Evolutionary conservation across 148 eudicot species (phyloP), one percentile per base, ranked within the genome.

Genomic region (Arctostaphylos glauca): DNA sequence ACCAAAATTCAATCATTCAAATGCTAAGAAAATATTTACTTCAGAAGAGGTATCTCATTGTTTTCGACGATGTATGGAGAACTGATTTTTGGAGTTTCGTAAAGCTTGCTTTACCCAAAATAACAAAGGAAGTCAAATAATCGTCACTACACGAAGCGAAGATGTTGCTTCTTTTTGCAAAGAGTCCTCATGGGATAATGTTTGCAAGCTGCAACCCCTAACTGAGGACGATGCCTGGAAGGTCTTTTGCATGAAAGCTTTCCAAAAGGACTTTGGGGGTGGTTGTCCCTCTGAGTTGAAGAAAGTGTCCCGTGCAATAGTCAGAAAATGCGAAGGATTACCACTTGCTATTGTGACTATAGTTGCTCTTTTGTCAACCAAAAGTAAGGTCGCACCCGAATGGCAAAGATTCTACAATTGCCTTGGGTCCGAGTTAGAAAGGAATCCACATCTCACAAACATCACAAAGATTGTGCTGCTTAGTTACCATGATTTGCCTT

Each of bases 341-440:
- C 78, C 78, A 2, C 78, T 74, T 10, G 82, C 82, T 12, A 80
- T 80, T 19, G 74, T 66, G 56, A 15, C 82, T 7, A 48, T 80
- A 9, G 59, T 55, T 0, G 74, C 59, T 19, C 55, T 80, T 3
- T 18, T 80, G 6, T 62, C 59, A 5, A 64, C 44, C 0, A 80
- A 62, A 60, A 4, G 3, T 15, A 44, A 5, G 74, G 66, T 9
- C 46, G 60, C 0, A 74, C 12, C 18, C 0, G 58, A 80, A 50
- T 80, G 74, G 82, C 6, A 66, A 15, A 80, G 3, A 16, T 38
- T 66, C 5, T 13, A 47, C 5, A 13, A 13, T 3, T 13, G 74
- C 82, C 9, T 80, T 2, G 16, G 72, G 2, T 58, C 71, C 3
- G 56, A 79, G 72, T 59, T 79, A 79, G 10, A 47, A 59, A n/a